Percentiles rank a stretch among this genome's conserved stretches.
phyloP scores from a whole-genome alignment of 2,329 filamentous ascomycete genomes.

The Epichloe gansuensis region DNA sequence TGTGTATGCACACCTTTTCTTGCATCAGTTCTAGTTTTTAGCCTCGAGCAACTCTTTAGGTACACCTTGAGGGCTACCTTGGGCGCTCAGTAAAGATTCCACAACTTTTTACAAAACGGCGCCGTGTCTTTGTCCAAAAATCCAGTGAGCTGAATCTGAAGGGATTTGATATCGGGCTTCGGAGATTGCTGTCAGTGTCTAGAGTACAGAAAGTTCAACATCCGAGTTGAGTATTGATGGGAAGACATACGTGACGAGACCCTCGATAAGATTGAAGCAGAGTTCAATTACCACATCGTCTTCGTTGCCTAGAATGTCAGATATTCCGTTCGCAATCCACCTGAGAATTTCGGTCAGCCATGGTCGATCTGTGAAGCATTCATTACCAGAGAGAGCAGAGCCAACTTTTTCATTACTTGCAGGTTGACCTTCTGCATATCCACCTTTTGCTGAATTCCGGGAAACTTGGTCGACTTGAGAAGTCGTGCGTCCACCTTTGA shows the following conservation, averaged over 20 bases:
- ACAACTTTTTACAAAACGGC: conserved; percentile 83
- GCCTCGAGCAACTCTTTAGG: conserved; percentile 90
- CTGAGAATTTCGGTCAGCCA: conserved; percentile 32
- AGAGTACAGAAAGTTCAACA: neutral
- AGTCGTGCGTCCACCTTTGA: conserved; percentile 81
- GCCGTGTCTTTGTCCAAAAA: conserved; percentile 90
- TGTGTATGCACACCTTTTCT: conserved; percentile 58
- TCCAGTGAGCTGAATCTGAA: conserved; percentile 89
- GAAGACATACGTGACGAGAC: conserved; percentile 50
- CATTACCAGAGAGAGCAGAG: neutral
- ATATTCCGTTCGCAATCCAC: conserved; percentile 87
- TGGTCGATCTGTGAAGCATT: neutral
- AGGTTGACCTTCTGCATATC: conserved; percentile 96
- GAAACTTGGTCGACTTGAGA: conserved; percentile 84
- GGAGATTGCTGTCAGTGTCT: conserved; percentile 24
- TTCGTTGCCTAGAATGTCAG: conserved; percentile 78
- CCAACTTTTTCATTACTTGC: conserved; percentile 93
- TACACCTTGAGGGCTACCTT: conserved; percentile 77
- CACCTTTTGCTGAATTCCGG: conserved; percentile 84
- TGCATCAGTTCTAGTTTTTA: conserved; percentile 92
- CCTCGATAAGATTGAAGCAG: conserved; percentile 58
- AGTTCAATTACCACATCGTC: conserved; percentile 95
- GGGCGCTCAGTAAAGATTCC: conserved; percentile 88
- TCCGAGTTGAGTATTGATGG: neutral
- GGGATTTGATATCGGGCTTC: conserved; percentile 87